phyloP scores from a whole-genome alignment of 129 eudicot genomes.

The Flaveria bidentis region DNA sequence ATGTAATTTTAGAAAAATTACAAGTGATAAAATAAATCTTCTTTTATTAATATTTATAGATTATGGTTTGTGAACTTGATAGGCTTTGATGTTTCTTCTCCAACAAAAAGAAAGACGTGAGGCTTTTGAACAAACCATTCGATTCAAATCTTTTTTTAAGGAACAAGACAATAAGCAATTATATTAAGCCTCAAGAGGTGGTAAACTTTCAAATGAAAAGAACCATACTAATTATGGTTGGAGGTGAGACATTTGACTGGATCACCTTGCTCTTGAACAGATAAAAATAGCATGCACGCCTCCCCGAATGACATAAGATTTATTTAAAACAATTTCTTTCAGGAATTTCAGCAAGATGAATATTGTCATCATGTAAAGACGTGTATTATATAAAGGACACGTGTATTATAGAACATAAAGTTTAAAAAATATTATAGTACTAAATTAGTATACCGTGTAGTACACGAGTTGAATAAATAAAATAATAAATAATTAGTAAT shows the following conservation, averaged over 20 bases:
- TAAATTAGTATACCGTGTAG: no score
- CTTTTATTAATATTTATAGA: no score
- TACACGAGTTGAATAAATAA: no score
- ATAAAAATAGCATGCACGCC: neutral
- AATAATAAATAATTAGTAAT: no score
- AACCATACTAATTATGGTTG: neutral
- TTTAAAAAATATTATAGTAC: neutral
- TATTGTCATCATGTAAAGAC: neutral
- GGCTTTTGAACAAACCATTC: neutral
- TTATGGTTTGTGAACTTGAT: neutral
- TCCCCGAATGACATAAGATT: neutral
- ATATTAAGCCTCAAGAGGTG: neutral
- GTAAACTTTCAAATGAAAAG: neutral
- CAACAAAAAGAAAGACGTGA: neutral
- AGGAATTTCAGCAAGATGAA: neutral
- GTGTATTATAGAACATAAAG: neutral
- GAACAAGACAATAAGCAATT: neutral
- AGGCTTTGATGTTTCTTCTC: neutral
- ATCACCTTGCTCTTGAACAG: neutral
- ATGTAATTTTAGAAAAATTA: no score
- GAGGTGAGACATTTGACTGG: slow-evolving; percentile 1
- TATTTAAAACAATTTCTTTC: neutral
- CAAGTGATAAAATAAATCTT: no score
- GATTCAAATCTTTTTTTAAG: neutral
- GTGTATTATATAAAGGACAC: neutral